Percentiles rank a stretch among this genome's conserved stretches.
These are phyloP conservation scores for Phytophthora cactorum DNA, from an alignment of 352 stramenopile genomes.

Conservation along the genomic window DNA sequence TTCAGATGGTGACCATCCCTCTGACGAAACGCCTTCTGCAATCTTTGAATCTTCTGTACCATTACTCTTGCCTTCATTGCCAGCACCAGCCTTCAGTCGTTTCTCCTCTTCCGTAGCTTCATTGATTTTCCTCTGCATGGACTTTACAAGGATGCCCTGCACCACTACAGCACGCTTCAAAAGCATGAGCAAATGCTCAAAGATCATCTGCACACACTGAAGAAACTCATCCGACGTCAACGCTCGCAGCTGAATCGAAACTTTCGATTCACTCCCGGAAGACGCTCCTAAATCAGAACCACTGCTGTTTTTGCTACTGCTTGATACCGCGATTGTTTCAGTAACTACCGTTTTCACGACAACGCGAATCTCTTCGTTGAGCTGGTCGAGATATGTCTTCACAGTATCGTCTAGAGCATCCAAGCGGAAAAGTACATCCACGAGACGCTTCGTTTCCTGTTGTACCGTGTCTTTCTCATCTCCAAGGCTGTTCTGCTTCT, in stretches of 20 bases:
- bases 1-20: conserved; percentile 52
- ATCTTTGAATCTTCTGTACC: conserved; percentile 16
- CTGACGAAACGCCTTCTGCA: conserved; percentile 1
- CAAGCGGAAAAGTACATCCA: conserved; percentile 79
- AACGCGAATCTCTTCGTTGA: conserved; percentile 89
- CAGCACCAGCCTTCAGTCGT: conserved; percentile 18
- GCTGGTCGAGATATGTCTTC: conserved; percentile 75
- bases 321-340: conserved; percentile 83
- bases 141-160: conserved; percentile 69
- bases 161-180: conserved; percentile 83
- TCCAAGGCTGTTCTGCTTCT: conserved; percentile 27
- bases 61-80: conserved; percentile 14
- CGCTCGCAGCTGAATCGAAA: conserved; percentile 80
- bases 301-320: conserved; percentile 43
- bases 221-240: conserved; percentile 87
- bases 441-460: conserved; percentile 56
- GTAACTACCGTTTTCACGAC: conserved; percentile 91
- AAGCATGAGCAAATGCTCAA: conserved; percentile 86
- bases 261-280: conserved; percentile 68
- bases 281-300: conserved; percentile 28
- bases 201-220: conserved; percentile 90
- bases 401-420: conserved; percentile 77
- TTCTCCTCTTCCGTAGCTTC: conserved; percentile 50
- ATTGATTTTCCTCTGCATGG: conserved; percentile 80
- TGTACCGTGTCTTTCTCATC: conserved; percentile 47